Evolutionary conservation across 257 asterid genomes (phyloP).

Genomic region (Pogostemon cablin): DNA sequence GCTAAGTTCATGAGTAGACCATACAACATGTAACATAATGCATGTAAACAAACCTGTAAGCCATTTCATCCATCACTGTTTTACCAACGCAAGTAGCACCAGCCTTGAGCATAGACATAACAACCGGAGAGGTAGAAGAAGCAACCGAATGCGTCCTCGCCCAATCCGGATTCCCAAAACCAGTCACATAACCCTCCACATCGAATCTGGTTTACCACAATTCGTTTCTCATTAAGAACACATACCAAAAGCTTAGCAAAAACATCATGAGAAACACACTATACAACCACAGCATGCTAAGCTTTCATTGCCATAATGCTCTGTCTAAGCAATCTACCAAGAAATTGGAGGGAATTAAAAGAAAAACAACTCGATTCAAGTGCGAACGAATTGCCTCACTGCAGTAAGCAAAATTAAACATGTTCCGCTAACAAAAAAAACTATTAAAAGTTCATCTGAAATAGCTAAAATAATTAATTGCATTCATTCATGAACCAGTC

Average conservation of each 20-base stretch:
- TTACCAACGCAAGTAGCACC: slow-evolving; percentile 86
- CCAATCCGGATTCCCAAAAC: slow-evolving; percentile 96
- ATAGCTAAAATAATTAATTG: too few species aligned
- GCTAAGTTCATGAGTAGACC: slow-evolving; percentile 11
- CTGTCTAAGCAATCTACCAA: not conserved
- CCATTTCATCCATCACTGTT: slow-evolving; percentile 98
- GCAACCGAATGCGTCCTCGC: slow-evolving; percentile 75
- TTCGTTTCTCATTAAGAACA: too few species aligned
- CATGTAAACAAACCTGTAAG: slow-evolving; percentile 69
- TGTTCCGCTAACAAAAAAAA: too few species aligned
- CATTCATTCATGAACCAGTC: too few species aligned
- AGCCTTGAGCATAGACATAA: slow-evolving; percentile 60
- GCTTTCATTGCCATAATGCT: not conserved
- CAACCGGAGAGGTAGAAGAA: slow-evolving; percentile 63
- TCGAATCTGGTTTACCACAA: slow-evolving; percentile 55
- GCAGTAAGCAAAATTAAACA: too few species aligned
- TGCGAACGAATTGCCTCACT: too few species aligned
- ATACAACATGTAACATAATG: not conserved
- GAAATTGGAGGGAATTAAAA: slow-evolving; percentile 1
- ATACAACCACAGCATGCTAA: not conserved
- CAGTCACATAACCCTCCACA: slow-evolving; percentile 72
- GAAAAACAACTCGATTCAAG: not conserved
- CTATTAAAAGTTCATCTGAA: too few species aligned
- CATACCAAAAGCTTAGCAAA: not conserved
- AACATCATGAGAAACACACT: not conserved